Percentiles rank a stretch among this genome's conserved stretches.
phyloP scores from a whole-genome alignment of 1,139 yeast species.

The Debaryomycetaceae sp. region DNA sequence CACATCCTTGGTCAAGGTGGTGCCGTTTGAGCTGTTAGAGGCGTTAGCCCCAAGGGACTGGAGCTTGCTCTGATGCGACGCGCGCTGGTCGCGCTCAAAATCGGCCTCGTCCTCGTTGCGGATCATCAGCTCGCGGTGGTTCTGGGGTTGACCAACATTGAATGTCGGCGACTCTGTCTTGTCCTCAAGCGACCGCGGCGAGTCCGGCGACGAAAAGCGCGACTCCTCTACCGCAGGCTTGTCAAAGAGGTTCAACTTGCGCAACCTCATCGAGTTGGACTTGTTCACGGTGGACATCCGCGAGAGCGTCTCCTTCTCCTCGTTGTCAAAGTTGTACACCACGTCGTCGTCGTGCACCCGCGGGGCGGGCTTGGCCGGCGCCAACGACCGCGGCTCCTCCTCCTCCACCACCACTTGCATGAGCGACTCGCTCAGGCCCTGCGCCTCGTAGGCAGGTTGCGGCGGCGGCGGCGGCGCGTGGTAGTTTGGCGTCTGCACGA shows the following conservation, averaged over 20 bases:
- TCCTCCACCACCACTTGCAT: conserved; percentile 42
- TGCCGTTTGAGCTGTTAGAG: conserved; percentile 12
- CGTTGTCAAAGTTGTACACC: conserved; percentile 29
- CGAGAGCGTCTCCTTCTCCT: conserved; percentile 24
- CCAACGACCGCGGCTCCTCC: conserved; percentile 20
- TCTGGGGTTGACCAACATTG: conserved; percentile 11
- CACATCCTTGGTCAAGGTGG: conserved; percentile 27
- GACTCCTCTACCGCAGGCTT: conserved; percentile 9
- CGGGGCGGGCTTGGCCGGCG: conserved; percentile 5
- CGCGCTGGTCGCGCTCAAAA: conserved; percentile 10
- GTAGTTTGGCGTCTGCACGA: conserved; percentile 2
- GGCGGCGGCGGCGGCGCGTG: background rate
- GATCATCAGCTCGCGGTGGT: conserved; percentile 17
- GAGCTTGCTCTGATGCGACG: conserved; percentile 14
- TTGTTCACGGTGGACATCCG: conserved; percentile 38
- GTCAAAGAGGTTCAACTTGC: conserved; percentile 32
- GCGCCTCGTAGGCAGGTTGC: conserved; percentile 3
- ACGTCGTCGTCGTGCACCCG: conserved; percentile 22
- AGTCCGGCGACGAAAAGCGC: background rate
- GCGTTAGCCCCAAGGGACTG: conserved; percentile 19
- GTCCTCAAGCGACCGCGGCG: too few species aligned
- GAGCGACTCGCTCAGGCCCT: conserved; percentile 33
- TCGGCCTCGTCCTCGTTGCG: conserved; percentile 17
- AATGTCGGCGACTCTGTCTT: conserved; percentile 16
- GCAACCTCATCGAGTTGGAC: conserved; percentile 38